Evolutionary conservation across 108 stramenopile genomes (phyloP), one percentile per base, ranked within the genome.

Genomic region (Schizochytrium sp.): DNA sequence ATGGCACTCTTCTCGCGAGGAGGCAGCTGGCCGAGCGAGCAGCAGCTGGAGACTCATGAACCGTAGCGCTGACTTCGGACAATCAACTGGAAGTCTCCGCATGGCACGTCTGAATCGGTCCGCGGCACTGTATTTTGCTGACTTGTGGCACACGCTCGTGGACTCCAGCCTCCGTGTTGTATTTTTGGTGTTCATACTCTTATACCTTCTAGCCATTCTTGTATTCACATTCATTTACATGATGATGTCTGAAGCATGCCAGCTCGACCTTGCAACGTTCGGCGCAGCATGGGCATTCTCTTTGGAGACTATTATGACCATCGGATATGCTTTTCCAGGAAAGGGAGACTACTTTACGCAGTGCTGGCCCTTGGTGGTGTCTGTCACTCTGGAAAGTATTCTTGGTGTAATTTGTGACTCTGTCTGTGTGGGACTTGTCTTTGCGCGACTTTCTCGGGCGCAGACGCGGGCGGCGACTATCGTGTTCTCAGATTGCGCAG

Each of bases 331-430:
- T 7, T 83, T 83, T 83, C 76, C 76, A 88, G 97, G 97, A 19
- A 95, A 95, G 44, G 96, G 97, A 90, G 97, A 97, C 92, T 97
- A 96, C 92, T 97, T 98, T 91, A 95, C 94, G 15, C 93, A 94
- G 42, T 98, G 97, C 90, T 97, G 95, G 94, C 92, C 95, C 3
- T 95, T 97, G 49, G 92, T 97, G 57, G 64, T 95, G 40, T 88
- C 97, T n/a, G 96, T 99, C 17, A 91, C 96, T 38, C 53, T 88
- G 42, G 98, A 99, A 93, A 94, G 95, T 19, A 96, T 96, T 72
- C 89, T 93, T 3, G 93, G 96, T n/a, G 93, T 98, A 40, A 92
- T 95, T 56, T 95, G 97, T 89, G 97, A 97, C 46, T 96, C 98
- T 2, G 93, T 98, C 19, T 95, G 96, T 19, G 95, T 99, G 72